Base-by-base conservation (phyloP, 148 eudicot genomes). In the Chenopodium formosanum region DNA sequence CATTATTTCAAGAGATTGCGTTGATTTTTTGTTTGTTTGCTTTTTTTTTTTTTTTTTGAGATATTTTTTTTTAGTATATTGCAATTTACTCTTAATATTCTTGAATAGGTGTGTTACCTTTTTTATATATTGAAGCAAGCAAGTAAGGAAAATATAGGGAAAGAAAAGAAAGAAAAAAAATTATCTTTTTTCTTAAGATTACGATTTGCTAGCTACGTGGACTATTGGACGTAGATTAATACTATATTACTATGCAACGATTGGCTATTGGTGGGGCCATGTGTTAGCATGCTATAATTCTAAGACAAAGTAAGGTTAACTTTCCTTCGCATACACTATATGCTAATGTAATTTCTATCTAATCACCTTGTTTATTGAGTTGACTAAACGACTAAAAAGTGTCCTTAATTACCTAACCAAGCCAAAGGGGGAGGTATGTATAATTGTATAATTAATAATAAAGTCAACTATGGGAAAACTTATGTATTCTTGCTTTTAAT, bases 41-140 rank as follows among this genome's bases (percentile, higher is more conserved):
- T 22, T 20, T 31, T 73, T 7, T 77, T 22, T n/a, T 16, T 50
- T 64, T 23, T 46, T 47, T 23, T 50, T 53, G 63, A 19, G 70
- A 27, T 74, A 34, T 48, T n/a, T 48, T 79, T 25, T 44, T 66
- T 46, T 50, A 50, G 82, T 79, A 81, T 73, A 73, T 66, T 83
- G 53, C 60, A 73, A 34, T 67, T 69, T 78, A 83, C 85, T 82
- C 84, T 75, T 60, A 29, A 70, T 62, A 47, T 76, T 1, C 70
- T 70, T 80, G 40, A 80, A 20, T 62, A 52, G 72, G 67, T 68
- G 68, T 69, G 46, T 74, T 67, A 58, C 67, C 82, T 74, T 83
- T 83, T 79, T 79, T 71, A 32, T 68, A 11, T 20, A 34, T 52
- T 79, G 62, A 83, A 83, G 85, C 85, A 83, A 83, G 66, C 31